A percentile compares a stretch with the other conserved stretches of the same genome.
Conservation (phyloP, 352 stramenopile genomes). For the Halophytophthora polymorphica region DNA sequence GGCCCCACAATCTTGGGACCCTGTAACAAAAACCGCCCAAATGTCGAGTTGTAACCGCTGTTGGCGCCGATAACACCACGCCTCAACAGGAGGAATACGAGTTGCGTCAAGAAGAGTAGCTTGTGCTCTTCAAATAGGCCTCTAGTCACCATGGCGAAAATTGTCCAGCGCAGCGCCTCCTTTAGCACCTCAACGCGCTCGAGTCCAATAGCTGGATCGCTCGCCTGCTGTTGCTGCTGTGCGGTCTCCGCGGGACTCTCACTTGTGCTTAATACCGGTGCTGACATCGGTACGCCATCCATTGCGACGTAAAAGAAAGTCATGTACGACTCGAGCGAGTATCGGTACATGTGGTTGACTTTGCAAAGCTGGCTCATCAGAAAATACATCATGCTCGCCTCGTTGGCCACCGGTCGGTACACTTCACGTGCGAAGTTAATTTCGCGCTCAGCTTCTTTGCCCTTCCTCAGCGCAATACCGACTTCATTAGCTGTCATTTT, state of each 20-base stretch:
- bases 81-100: constrained; percentile 83
- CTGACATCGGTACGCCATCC: constrained; percentile 44
- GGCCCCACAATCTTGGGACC: constrained; percentile 57
- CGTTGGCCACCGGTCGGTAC: constrained; percentile 84
- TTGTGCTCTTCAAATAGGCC: constrained; percentile 93
- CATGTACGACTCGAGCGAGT: constrained; percentile 90
- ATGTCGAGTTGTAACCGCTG: constrained; percentile 76
- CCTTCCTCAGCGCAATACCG: constrained; percentile 70
- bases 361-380: constrained; percentile 87
- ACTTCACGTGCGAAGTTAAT: constrained; percentile 91
- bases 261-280: background rate
- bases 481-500: constrained; percentile 90
- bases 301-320: constrained; percentile 86
- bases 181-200: constrained; percentile 67
- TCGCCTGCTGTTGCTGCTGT: background rate
- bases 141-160: constrained; percentile 88
- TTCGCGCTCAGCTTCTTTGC: constrained; percentile 85
- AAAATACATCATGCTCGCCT: constrained; percentile 93
- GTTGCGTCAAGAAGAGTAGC: constrained; percentile 86
- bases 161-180: constrained; percentile 77
- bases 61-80: constrained; percentile 50
- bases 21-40: constrained; percentile 76
- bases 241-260: constrained; percentile 1
- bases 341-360: constrained; percentile 93
- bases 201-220: constrained; percentile 23